Conservation (phyloP, 768 basidiomycete genomes). For the Rhizopogon rudus region DNA sequence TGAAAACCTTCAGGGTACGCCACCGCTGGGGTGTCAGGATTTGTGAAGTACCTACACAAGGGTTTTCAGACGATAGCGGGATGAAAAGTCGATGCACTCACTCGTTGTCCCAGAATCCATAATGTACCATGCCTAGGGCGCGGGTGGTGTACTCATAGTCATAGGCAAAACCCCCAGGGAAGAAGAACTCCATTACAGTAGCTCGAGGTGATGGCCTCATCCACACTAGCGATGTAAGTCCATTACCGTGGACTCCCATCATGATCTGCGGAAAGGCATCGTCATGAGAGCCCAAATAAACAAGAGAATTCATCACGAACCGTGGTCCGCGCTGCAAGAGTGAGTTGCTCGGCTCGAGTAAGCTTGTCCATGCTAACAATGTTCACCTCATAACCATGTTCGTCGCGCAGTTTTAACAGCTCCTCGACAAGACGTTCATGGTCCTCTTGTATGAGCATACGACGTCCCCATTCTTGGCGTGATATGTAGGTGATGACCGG, state of each 20-base stretch:
- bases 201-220: conserved; percentile 81
- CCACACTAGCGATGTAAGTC: conserved; percentile 84
- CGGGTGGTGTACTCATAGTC: conserved; percentile 82
- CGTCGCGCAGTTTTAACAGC: conserved; percentile 61
- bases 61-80: not conserved
- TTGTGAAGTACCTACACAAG: conserved; percentile 57
- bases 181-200: conserved; percentile 93
- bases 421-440: conserved; percentile 78
- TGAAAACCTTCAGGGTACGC: conserved; percentile 87
- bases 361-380: conserved; percentile 83
- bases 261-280: conserved; percentile 58
- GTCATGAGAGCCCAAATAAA: not conserved
- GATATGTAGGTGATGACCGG: conserved; percentile 93
- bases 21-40: conserved; percentile 62
- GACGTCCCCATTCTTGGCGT: conserved; percentile 81
- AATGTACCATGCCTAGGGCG: conserved; percentile 81
- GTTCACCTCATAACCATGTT: conserved; percentile 83
- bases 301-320: conserved; percentile 37
- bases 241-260: conserved; percentile 95
- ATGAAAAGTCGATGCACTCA: conserved; percentile 24
- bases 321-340: conserved; percentile 78
- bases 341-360: conserved; percentile 73
- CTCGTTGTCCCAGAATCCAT: conserved; percentile 79
- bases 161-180: conserved; percentile 75
- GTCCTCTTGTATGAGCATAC: conserved; percentile 72